phyloP scores from a whole-genome alignment of 768 basidiomycete genomes.

The Boletus rubropictus region DNA sequence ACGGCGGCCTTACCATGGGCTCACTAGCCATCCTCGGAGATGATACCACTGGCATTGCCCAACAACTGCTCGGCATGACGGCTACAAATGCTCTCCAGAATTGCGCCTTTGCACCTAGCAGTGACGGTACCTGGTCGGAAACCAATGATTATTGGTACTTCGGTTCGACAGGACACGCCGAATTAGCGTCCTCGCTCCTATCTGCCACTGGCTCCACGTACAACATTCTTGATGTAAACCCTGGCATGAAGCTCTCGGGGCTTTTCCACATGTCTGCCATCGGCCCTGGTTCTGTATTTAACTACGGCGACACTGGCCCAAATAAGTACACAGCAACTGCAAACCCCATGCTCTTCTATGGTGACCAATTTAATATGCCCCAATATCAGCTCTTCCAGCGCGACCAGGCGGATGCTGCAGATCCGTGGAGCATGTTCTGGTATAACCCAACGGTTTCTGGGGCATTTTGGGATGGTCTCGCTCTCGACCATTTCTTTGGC shows the following conservation, averaged over 20 bases:
- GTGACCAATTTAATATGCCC: slow-evolving; percentile 60
- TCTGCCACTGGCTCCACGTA: slow-evolving; percentile 84
- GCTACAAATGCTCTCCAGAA: slow-evolving; percentile 70
- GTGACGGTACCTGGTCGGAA: slow-evolving; percentile 90
- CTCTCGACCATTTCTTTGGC: slow-evolving; percentile 80
- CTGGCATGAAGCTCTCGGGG: slow-evolving; percentile 67
- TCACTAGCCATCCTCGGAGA: slow-evolving; percentile 87
- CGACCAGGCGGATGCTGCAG: slow-evolving; percentile 75
- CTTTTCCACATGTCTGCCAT: slow-evolving; percentile 85
- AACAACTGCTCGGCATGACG: slow-evolving; percentile 59
- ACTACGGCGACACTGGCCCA: slow-evolving; percentile 58
- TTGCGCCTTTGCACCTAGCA: slow-evolving; percentile 57
- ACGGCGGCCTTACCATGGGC: slow-evolving; percentile 82
- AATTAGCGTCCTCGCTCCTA: slow-evolving; percentile 76
- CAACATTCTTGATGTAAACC: slow-evolving; percentile 63
- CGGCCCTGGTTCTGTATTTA: slow-evolving; percentile 82
- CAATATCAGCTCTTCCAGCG: slow-evolving; percentile 85
- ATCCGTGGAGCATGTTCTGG: slow-evolving; percentile 91
- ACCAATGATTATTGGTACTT: slow-evolving; percentile 96
- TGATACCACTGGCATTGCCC: slow-evolving; percentile 68
- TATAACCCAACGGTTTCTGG: slow-evolving; percentile 79
- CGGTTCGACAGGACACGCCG: slow-evolving; percentile 85
- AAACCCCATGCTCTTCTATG: slow-evolving; percentile 80
- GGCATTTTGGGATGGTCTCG: slow-evolving; percentile 85
- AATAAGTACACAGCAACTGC: slow-evolving; percentile 96